Evolutionary conservation across 2,329 filamentous ascomycete genomes (phyloP).

Genomic region (Hirsutella rhossiliensis): DNA sequence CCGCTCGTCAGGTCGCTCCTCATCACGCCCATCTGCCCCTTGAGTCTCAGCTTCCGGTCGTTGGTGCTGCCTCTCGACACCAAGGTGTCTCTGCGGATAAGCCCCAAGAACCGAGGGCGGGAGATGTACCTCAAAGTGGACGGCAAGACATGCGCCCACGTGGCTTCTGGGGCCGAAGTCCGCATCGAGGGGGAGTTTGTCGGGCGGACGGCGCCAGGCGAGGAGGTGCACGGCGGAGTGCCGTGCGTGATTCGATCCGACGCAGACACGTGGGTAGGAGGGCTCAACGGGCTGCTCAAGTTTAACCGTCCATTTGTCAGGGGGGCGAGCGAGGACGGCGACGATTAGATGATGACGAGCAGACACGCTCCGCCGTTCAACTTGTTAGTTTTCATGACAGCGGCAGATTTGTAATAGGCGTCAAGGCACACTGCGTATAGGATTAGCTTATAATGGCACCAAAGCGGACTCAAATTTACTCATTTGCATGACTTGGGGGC

Average conservation of each 20-base stretch:
- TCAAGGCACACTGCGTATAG: too few relatives aligned
- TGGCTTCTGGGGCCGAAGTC: conserved; percentile 70
- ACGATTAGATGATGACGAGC: not conserved
- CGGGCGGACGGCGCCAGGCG: conserved; percentile 25
- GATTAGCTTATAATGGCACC: too few relatives aligned
- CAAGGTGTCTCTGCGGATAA: conserved; percentile 69
- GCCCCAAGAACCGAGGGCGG: conserved; percentile 64
- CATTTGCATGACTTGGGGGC: too few relatives aligned
- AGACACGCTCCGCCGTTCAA: not conserved
- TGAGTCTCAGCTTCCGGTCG: conserved; percentile 84
- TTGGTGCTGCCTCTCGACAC: conserved; percentile 81
- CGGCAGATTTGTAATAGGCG: too few relatives aligned
- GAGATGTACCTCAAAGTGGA: conserved; percentile 74
- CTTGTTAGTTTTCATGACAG: too few relatives aligned
- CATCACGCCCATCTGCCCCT: conserved; percentile 86
- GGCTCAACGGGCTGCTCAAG: conserved; percentile 83
- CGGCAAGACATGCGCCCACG: conserved; percentile 55
- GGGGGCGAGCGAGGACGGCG: conserved; percentile 3
- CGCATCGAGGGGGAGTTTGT: conserved; percentile 81
- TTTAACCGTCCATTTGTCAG: conserved; percentile 92
- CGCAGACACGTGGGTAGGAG: conserved; percentile 85
- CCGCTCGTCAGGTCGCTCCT: conserved; percentile 80
- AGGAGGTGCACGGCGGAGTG: conserved; percentile 64
- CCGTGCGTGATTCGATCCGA: conserved; percentile 81
- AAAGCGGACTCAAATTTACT: too few relatives aligned